Evolutionary conservation across 2,329 filamentous ascomycete genomes (phyloP), one percentile per base, ranked within the genome.

Genomic region (Pseudogymnoascus destructans): DNA sequence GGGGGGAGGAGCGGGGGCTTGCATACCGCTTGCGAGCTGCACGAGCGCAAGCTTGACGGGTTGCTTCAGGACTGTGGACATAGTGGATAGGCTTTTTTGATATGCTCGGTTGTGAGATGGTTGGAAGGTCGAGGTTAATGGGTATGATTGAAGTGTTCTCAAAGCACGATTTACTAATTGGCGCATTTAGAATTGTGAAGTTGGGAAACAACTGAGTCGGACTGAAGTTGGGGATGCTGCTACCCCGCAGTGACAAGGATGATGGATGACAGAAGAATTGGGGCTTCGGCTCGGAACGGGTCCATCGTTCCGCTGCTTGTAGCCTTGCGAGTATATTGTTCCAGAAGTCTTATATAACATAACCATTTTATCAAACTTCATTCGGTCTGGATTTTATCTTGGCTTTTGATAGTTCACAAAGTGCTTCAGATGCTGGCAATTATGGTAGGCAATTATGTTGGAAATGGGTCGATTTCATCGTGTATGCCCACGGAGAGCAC

Each of bases 21-120:
- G 66, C 69, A 57, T 68, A 81, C 79, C 87, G 61, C 86, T 84
- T 59, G 88, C 84, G 32, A 95, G 80, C 73, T 95, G 90, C 62
- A 95, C 78, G 66, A 90, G 80, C 32, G 88, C 87, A 49, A 95
- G 78, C 73, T 87, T 91, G 67, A 95, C 76, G 36, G 86, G 83
- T 71, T 87, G 79, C 73, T 86, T 85, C 61, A 95, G 80, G 56
- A 91, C 46, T 19, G 59, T 59, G 21, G 64, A 59, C 67, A 69
- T 70, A 30, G 42, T 67, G 30, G 59, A 55, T 19, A 63, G 42
- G 19, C 5, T 23, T 27, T 17, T 49, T 49, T 49, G 19, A 10
- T 49, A 49, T 23, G 42, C 42, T 21, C 21, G 9, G 25, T 23
- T 49, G n/a, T 49, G 25, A 23, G 25, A 23, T 27, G 42, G 21